phyloP scores from a whole-genome alignment of 352 stramenopile genomes.

The Phytophthora pluvialis region DNA sequence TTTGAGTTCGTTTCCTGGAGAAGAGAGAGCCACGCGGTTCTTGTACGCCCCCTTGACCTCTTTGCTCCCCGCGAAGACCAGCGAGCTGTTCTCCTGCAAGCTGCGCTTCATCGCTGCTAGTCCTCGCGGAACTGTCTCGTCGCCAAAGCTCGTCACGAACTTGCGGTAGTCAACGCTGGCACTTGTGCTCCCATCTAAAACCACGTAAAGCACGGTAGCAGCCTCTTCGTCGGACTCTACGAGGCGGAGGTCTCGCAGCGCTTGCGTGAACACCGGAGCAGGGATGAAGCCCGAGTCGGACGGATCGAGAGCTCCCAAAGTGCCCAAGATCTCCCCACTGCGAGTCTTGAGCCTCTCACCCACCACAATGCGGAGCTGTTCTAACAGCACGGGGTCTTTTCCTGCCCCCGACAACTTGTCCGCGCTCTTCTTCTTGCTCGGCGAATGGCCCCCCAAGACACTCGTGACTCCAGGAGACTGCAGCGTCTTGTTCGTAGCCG shows the following conservation, averaged over 20 bases:
- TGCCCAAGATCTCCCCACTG: conserved; percentile 52
- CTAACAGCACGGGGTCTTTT: conserved; percentile 48
- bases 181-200: conserved; percentile 22
- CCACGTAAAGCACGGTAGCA: conserved; percentile 17
- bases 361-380: conserved; percentile 69
- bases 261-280: conserved; percentile 48
- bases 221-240: conserved; percentile 49
- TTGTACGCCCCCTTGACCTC: conserved; percentile 68
- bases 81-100: conserved; percentile 68
- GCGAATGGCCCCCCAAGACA: conserved; percentile 28
- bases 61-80: conserved; percentile 54
- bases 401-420: conserved; percentile 12
- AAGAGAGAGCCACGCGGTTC: conserved; percentile 61
- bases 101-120: conserved; percentile 32
- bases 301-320: conserved; percentile 55
- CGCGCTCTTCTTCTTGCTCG: conserved; percentile 17
- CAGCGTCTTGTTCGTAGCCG: conserved; percentile 51
- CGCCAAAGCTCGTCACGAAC: conserved; percentile 69
- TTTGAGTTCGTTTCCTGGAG: conserved; percentile 73
- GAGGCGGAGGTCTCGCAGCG: conserved; percentile 59
- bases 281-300: conserved; percentile 55
- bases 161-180: conserved; percentile 62
- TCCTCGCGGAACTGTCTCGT: conserved; percentile 32
- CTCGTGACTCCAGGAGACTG: conserved; percentile 55
- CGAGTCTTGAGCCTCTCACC: conserved; percentile 53